Base-by-base conservation (phyloP, 2,329 filamentous ascomycete genomes). In the Epichloe typhina region DNA sequence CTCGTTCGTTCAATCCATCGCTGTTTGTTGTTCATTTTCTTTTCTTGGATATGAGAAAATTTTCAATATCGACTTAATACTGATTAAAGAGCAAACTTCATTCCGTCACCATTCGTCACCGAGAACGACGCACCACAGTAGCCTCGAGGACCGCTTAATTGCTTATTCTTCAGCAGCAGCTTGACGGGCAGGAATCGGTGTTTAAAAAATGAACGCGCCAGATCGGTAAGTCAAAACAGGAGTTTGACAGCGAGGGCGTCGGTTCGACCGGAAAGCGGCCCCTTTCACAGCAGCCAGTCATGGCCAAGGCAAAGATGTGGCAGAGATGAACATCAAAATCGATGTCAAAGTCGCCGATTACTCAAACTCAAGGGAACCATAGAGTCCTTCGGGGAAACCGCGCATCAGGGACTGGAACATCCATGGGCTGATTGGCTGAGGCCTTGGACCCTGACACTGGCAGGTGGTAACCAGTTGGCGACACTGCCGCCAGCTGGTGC, bases 141-240 rank as follows among this genome's bases (percentile, higher is more conserved):
- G 7, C n/a, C 23, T 7, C 26, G 35, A 23, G 8, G 45, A 38
- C 19, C 13, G 15, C 13, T 26, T 17, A n/a, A 26, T 26, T 17
- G 7, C 17, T 19, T 23, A 7, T 6, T 39, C 19, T 17, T 37
- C n/a, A 19, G 37, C 38, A 37, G 37, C 39, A 15, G 12, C 13
- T 15, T 17, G 40, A 19, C 38, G 5, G 49, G n/a, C 8, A 47
- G 46, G n/a, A 33, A 47, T 15, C 21, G 40, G 41, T 26, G 19
- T 17, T 53, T 26, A 8, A 55, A 58, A 31, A 31, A 78, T 79
- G 75, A 79, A 79, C 67, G 75, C 75, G 12, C 75, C 75, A 17
- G 75, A 79, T 61, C 69, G 75, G 75, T 78, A 57, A 64, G 74
- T 66, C 7, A 26, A 15, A 9, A 13, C 19, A 12, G n/a, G 36